Evolutionary conservation across 2,329 filamentous ascomycete genomes (phyloP), one percentile per base, ranked within the genome.

Genomic region (Chrysoporthe deuterocubensis): DNA sequence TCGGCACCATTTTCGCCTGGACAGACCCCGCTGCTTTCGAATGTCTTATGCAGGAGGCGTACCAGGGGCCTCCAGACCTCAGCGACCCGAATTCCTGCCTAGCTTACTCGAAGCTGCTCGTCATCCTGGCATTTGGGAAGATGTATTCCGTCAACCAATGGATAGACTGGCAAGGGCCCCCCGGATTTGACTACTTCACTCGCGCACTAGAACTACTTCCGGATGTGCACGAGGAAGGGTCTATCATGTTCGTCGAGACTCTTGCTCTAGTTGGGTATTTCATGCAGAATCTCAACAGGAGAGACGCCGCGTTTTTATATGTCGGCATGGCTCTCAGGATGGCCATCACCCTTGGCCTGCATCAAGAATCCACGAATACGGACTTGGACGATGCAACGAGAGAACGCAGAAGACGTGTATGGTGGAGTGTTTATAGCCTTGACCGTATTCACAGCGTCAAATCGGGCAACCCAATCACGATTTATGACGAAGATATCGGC

Each of bases 61-160:
- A 86, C 65, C 75, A 76, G 9, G 76, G 79, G 2, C 75, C 77
- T 1, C 80, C 80, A 0, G 79, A 85, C 58, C 75, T 81, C 2
- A 71, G 76, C 0, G 81, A 85, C 62, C 77, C 77, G 26, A 81
- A 85, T 43, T 79, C 80, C 2, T 85, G 84, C 64, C 78, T 87
- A 0, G 75, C 77, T 0, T 84, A 84, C 69, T 84, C 84, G 66
- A 84, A 87, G 63, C 76, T 85, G 4, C 76, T 87, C 2, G 75
- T 86, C 50, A 81, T 87, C 5, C 76, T 87, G 11, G 84, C 85
- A 0, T 86, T 85, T 71, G 85, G 85, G 0, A 81, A 86, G 69
- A 79, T 87, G 71, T 88, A 87, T 72, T 86, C 84, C 3, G 80
- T 87, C 60, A 88, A 88, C 70, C 83, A 86, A 64, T 85, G 83